phyloP scores from a whole-genome alignment of 176 grass and related monocot species.

The Miscanthus lutarioriparius region DNA sequence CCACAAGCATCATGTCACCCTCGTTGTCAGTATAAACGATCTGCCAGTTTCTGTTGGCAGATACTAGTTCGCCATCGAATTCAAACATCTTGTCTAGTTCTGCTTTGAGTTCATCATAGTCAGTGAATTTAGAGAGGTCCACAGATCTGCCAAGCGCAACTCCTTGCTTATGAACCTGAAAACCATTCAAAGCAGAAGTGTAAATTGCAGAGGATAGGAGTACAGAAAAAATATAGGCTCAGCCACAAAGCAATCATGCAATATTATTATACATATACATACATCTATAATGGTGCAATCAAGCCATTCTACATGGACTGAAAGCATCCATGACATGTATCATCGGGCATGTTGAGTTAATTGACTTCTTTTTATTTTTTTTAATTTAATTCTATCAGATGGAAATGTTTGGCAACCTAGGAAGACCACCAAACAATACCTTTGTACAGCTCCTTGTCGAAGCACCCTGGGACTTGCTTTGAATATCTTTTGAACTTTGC shows the following conservation, averaged over 20 bases:
- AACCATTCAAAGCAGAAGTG: neutral
- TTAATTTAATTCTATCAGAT: neutral
- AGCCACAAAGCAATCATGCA: neutral
- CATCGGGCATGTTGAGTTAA: neutral
- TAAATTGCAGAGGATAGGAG: neutral
- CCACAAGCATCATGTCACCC: conserved; percentile 99
- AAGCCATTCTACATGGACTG: neutral
- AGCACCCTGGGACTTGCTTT: conserved; percentile 58
- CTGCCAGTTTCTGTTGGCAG: conserved; percentile 67
- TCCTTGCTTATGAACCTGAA: conserved; percentile 90
- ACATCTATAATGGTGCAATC: neutral
- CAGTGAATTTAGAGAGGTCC: conserved; percentile 84
- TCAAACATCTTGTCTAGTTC: conserved; percentile 96
- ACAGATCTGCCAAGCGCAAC: conserved; percentile 90
- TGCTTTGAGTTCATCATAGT: conserved; percentile 63
- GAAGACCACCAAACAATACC: conserved; percentile 35
- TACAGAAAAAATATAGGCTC: neutral
- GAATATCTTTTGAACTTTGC: conserved; percentile 56
- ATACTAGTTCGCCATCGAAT: conserved; percentile 64
- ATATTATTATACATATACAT: neutral
- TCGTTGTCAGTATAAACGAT: conserved; percentile 93
- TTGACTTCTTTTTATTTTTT: neutral
- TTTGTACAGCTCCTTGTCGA: conserved; percentile 88
- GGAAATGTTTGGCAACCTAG: neutral
- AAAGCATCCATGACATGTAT: neutral